Base-by-base conservation (phyloP, 768 basidiomycete genomes). In the Lactarius quietus region DNA sequence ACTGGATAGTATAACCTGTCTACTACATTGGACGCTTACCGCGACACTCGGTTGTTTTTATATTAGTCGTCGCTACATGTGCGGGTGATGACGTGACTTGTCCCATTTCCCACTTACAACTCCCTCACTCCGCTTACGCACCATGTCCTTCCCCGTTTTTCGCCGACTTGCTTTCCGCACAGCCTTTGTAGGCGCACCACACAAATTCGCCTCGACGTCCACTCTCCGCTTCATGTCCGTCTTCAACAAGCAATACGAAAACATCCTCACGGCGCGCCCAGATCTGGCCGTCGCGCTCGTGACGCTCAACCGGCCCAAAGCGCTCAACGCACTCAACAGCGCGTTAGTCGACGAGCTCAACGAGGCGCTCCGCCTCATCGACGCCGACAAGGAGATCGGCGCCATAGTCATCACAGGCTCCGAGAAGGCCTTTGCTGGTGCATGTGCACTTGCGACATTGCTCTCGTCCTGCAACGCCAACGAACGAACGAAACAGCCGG, bases 341-440 rank as follows among this genome's bases (percentile, higher is more conserved):
- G 86, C 90, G 7, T 81, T 98, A 64, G 90, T 98, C 74, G 76
- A 76, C 17, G 92, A 95, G 74, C 81, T 98, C 53, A 93, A 95
- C 72, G 78, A 83, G 31, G 93, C 93, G 6, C 75, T 67, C 43
- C 63, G 26, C 10, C 36, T 56, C 36, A 85, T 87, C 3, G 92
- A 95, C 64, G 77, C 74, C 18, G 94, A 98, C 73, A 81, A 83
- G 36, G 76, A 78, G 7, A 78, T 95, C 39, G 86, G 92, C 53
- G 93, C 93, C 6, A 84, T 98, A 72, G 94, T 99, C 17, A 75
- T 99, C 61, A 98, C 96, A 1, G 96, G 96, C 2, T 92, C 90
- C 31, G 92, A 92, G 67, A 89, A 82, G 76, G 95, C 93, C 3
- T 99, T 99, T 74, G 96, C 96, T 64, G 94, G 94, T 89, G 71